phyloP scores from a whole-genome alignment of 352 stramenopile species.

The Globisporangium splendens region DNA sequence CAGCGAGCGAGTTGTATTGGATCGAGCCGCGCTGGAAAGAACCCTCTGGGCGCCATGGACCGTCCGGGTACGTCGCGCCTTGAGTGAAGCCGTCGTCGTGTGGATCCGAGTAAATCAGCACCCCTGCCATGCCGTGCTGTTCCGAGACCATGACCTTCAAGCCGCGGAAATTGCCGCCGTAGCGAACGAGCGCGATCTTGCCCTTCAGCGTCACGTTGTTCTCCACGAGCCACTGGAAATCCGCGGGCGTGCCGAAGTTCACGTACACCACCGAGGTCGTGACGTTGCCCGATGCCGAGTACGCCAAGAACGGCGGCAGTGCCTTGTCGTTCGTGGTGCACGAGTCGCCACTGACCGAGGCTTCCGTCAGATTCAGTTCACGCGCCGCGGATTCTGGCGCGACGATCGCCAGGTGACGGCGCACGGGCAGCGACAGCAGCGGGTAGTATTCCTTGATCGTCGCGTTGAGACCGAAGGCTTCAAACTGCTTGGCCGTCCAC shows the following conservation, averaged over 20 bases:
- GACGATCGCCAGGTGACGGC: slow-evolving; percentile 41
- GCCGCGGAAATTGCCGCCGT: slow-evolving; percentile 72
- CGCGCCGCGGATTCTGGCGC: slow-evolving; percentile 24
- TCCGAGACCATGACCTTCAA: slow-evolving; percentile 87
- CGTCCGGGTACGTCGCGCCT: slow-evolving; percentile 73
- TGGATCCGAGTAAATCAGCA: slow-evolving; percentile 90
- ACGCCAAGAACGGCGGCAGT: slow-evolving; percentile 79
- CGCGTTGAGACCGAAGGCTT: slow-evolving; percentile 56
- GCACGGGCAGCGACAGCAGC: slow-evolving; percentile 64
- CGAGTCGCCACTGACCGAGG: slow-evolving; percentile 50
- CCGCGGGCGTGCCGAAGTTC: slow-evolving; percentile 78
- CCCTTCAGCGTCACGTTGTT: slow-evolving; percentile 67
- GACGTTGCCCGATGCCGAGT: slow-evolving; percentile 73
- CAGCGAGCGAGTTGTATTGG: slow-evolving; percentile 74
- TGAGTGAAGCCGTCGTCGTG: slow-evolving; percentile 71
- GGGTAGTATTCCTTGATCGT: slow-evolving; percentile 65
- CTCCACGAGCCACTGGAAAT: slow-evolving; percentile 77
- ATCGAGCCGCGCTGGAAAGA: slow-evolving; percentile 86
- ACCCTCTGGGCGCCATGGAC: slow-evolving; percentile 68
- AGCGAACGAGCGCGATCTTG: slow-evolving; percentile 84
- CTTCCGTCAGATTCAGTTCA: slow-evolving; percentile 58
- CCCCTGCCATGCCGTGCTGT: slow-evolving; percentile 60
- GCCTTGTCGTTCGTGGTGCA: slow-evolving; percentile 54
- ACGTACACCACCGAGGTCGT: slow-evolving; percentile 80
- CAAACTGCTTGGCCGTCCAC: slow-evolving; percentile 52